phyloP scores from a whole-genome alignment of 75 land plant species.

The Adiantum capillusveneris region DNA sequence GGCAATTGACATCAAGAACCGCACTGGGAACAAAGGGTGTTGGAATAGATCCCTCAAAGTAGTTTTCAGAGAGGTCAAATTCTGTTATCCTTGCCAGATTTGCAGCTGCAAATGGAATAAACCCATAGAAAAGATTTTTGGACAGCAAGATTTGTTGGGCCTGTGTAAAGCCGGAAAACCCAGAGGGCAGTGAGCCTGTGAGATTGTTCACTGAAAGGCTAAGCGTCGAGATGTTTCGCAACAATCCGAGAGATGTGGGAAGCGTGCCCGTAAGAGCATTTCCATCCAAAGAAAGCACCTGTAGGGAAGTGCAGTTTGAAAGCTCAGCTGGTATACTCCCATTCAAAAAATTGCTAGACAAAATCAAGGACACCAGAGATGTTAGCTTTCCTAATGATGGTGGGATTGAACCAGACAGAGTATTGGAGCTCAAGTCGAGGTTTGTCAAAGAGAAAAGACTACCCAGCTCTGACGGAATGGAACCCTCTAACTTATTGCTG shows the following conservation, averaged over 20 bases:
- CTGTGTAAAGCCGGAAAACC: constrained; percentile 4
- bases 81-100: constrained; percentile 4
- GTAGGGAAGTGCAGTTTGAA: constrained; percentile 31
- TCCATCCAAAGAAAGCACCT: constrained; percentile 46
- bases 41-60: constrained; percentile 60
- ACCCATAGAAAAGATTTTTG: constrained; percentile 56
- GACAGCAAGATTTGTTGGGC: constrained; percentile 37
- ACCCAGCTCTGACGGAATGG: constrained; percentile 44
- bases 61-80: constrained; percentile 60
- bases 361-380: constrained; percentile 20
- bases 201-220: constrained; percentile 35
- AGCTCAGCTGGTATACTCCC: constrained; percentile 49
- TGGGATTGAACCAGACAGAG: constrained; percentile 49
- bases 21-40: constrained; percentile 10
- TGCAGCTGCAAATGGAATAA: constrained; percentile 28
- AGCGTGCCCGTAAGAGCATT: constrained; percentile 50
- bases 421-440: constrained; percentile 57
- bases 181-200: constrained; percentile 35
- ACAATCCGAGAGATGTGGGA: constrained; percentile 35
- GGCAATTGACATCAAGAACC: constrained; percentile 46
- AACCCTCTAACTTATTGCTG: constrained; percentile 33
- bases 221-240: constrained; percentile 28
- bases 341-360: constrained; percentile 36
- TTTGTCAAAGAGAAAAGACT: constrained; percentile 26
- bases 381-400: constrained; percentile 27